Conservation (phyloP, 805 yeast genomes). For the Teunomyces pallodes region DNA sequence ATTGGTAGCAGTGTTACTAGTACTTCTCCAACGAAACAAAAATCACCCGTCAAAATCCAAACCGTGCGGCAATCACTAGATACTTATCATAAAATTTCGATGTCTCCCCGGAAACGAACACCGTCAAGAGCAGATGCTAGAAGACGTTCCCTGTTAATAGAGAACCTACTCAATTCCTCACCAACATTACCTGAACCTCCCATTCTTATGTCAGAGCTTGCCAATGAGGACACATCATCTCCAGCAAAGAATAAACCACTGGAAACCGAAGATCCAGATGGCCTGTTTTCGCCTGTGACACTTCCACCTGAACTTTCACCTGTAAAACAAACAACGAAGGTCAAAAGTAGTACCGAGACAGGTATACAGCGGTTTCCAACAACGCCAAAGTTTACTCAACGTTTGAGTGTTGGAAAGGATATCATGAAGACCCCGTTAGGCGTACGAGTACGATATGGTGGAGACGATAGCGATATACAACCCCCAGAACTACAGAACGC, state of each 20-base stretch:
- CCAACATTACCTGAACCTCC: constrained; percentile 47
- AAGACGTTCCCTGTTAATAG: constrained; percentile 32
- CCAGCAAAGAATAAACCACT: constrained; percentile 4
- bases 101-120: constrained; percentile 31
- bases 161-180: constrained; percentile 36
- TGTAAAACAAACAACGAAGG: constrained; percentile 3
- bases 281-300: constrained; percentile 17
- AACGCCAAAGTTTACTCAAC: constrained; percentile 13
- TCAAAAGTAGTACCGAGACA: constrained; percentile 7
- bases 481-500: constrained; percentile 23
- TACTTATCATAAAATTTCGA: constrained; percentile 26
- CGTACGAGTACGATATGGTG: constrained; percentile 18
- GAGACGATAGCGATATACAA: constrained; percentile 28
- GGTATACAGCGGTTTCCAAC: constrained; percentile 16
- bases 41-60: constrained; percentile 19
- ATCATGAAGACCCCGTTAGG: constrained; percentile 26
- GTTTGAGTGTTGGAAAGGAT: constrained; percentile 16
- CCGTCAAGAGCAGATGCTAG: constrained; percentile 15
- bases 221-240: constrained; percentile 10
- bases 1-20: constrained; percentile 3
- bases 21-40: constrained; percentile 2
- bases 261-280: constrained; percentile 3
- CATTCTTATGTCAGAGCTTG: constrained; percentile 35
- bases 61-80: constrained; percentile 32
- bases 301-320: constrained; percentile 21